Conservation (phyloP, 1,139 yeast species). For the Blastobotrys buckinghamii region DNA sequence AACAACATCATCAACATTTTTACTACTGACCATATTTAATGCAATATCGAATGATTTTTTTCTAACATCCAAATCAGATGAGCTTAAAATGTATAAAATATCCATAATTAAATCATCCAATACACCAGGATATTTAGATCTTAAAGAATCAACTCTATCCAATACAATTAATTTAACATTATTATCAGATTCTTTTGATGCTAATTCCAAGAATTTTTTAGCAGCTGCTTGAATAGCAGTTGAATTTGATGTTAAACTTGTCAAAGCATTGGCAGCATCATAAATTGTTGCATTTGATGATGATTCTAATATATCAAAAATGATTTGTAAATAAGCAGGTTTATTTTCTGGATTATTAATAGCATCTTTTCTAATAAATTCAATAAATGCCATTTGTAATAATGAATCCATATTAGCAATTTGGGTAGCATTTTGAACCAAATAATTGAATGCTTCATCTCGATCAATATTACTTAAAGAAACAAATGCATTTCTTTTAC, state of each 20-base stretch:
- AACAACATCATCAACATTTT: slow-evolving; percentile 93
- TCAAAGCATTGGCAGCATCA: slow-evolving; percentile 86
- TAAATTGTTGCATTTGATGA: slow-evolving; percentile 74
- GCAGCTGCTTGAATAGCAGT: slow-evolving; percentile 72
- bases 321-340: slow-evolving; percentile 63
- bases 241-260: slow-evolving; percentile 65
- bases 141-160: slow-evolving; percentile 76
- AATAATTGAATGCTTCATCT: slow-evolving; percentile 74
- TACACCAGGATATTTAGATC: slow-evolving; percentile 71
- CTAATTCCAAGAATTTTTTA: slow-evolving; percentile 77
- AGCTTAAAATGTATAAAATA: slow-evolving; percentile 72
- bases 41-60: slow-evolving; percentile 81
- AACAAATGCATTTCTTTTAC: slow-evolving; percentile 93
- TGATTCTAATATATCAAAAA: slow-evolving; percentile 67
- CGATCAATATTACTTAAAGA: slow-evolving; percentile 80
- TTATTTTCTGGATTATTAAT: slow-evolving; percentile 55
- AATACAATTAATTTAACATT: slow-evolving; percentile 89
- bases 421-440: slow-evolving; percentile 61
- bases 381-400: slow-evolving; percentile 84
- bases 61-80: slow-evolving; percentile 90
- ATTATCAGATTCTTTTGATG: slow-evolving; percentile 87
- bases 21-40: slow-evolving; percentile 68
- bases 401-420: slow-evolving; percentile 75
- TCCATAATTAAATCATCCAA: slow-evolving; percentile 84
- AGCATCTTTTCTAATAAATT: slow-evolving; percentile 84